Evolutionary conservation across 2,329 filamentous ascomycete species (phyloP).

Genomic region (Botryosphaeria dothidea): DNA sequence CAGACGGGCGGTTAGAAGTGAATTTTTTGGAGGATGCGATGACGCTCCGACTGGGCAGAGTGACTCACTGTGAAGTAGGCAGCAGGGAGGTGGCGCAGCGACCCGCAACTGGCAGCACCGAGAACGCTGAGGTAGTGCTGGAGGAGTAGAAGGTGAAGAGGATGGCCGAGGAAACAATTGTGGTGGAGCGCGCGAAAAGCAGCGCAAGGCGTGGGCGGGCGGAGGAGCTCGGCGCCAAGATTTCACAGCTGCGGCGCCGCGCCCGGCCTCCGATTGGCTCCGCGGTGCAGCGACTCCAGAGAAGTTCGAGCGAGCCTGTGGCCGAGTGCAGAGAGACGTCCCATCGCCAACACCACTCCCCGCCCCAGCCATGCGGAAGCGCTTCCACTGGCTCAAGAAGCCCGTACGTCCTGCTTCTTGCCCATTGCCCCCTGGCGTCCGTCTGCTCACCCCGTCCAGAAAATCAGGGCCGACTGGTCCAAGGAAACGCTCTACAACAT

Average conservation of each 20-base stretch:
- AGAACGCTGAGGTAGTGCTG: not conserved
- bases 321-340: constrained; percentile 1
- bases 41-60: not conserved
- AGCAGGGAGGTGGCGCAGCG: not conserved
- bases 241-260: not conserved
- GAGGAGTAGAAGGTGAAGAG: not conserved
- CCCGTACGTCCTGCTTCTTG: constrained; percentile 53
- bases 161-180: not conserved
- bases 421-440: not conserved
- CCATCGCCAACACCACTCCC: not conserved
- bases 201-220: not conserved
- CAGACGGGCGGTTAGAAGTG: constrained; percentile 8
- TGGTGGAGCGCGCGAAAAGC: constrained; percentile 10
- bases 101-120: not conserved
- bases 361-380: constrained; percentile 47
- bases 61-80: not conserved
- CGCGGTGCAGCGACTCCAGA: not conserved
- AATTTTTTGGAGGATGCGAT: constrained; percentile 9
- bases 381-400: constrained; percentile 67
- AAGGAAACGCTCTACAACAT: constrained; percentile 97
- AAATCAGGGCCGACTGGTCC: constrained; percentile 94
- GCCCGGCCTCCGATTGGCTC: constrained; percentile 8
- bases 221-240: constrained; percentile 18
- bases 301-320: constrained; percentile 3
- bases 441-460: constrained; percentile 54